Conservation (phyloP, 257 asterid genomes). For the Plantago elongata region DNA sequence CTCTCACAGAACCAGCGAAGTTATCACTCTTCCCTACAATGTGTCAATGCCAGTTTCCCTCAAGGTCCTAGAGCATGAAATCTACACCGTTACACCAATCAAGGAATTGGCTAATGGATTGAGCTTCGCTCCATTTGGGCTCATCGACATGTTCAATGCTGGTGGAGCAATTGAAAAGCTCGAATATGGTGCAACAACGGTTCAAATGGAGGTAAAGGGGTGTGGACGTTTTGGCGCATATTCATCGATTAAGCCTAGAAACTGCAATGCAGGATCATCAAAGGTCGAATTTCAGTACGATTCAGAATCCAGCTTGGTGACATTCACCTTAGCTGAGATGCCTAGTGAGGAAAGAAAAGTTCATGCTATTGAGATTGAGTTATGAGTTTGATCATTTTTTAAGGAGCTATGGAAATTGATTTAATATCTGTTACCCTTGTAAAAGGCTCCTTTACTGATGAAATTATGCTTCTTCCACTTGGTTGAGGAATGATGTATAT, state of each 20-base stretch:
- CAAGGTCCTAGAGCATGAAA: slow-evolving; percentile 76
- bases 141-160: slow-evolving; percentile 70
- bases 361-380: slow-evolving; percentile 52
- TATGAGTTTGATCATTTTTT: slow-evolving; percentile 22
- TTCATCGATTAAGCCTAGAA: slow-evolving; percentile 41
- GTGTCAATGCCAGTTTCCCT: slow-evolving; percentile 68
- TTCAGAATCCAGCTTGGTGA: slow-evolving; percentile 49
- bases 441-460: no score
- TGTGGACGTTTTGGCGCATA: slow-evolving; percentile 51
- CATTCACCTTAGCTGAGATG: slow-evolving; percentile 52
- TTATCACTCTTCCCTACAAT: slow-evolving; percentile 40
- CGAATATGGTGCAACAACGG: slow-evolving; percentile 31
- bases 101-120: slow-evolving; percentile 40
- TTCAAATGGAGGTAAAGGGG: slow-evolving; percentile 38
- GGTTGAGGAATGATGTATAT: no score
- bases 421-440: no score
- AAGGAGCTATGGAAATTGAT: slow-evolving; percentile 4
- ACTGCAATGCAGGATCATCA: slow-evolving; percentile 33
- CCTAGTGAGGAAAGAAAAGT: slow-evolving; percentile 47
- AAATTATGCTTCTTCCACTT: no score
- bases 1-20: slow-evolving; percentile 35
- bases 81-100: slow-evolving; percentile 62
- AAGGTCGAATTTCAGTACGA: slow-evolving; percentile 46
- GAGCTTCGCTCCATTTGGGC: slow-evolving; percentile 69
- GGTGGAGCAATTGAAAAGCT: slow-evolving; percentile 76